Evolutionary conservation across 108 stramenopile species (phyloP), one percentile per base, ranked within the genome.

Genomic region (Stephanodiscus minutulus): DNA sequence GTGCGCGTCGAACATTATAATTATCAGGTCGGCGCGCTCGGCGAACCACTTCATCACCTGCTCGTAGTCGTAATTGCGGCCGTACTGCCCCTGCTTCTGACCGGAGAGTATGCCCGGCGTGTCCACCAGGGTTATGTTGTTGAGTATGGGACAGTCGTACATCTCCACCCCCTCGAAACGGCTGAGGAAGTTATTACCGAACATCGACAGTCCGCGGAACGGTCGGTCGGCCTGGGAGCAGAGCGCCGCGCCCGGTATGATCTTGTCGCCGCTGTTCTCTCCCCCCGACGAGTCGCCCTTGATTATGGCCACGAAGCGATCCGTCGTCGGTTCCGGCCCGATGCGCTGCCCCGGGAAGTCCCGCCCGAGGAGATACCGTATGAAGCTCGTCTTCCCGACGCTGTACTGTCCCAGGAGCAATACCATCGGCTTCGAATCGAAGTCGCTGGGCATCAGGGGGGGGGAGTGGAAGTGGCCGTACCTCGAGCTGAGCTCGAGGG

Each of bases 391-490:
- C 63, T 99, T 99, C 5, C 98, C 98, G 11, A 98, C 97, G 61
- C 91, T 85, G 76, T 97, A 98, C 80, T 97, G 97, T 9, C 97
- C 98, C 25, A 98, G 68, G 55, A 99, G 74, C 46, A 99, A 77
- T 8, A 99, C 97, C 91, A 96, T 93, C 8, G 98, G 98, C 59
- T 96, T 98, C 11, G 97, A 89, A 64, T 97, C 98, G 80, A 99
- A 99, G 85, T 99, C 98, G 6, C 95, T 84, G 41, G 97, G 96
- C 44, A 93, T 93, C 20, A 99, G 75, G 1, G 94, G 94, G 5
- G 98, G 97, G n/a, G 96, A 96, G 76, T 98, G 94, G 82, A 99
- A 99, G 59, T 96, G 92, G 5, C 96, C 98, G 64, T 94, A 99
- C 44, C 89, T 83, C 41, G 94, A 97, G 8, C 87, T 82, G 25